These are phyloP conservation scores for Skeletonema tropicum DNA, from an alignment of 108 stramenopile genomes.

Conservation along the genomic window DNA sequence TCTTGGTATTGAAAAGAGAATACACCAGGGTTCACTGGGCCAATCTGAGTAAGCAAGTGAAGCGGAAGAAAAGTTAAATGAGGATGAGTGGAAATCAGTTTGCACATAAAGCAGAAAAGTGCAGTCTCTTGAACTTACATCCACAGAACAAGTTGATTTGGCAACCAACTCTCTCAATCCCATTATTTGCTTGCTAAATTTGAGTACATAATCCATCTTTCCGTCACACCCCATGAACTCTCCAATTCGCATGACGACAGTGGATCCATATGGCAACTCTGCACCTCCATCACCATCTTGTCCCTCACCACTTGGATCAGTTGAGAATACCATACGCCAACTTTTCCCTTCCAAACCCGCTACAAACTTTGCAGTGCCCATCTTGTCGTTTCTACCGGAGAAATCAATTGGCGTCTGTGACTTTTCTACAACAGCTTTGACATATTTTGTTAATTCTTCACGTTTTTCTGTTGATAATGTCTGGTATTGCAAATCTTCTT, in stretches of 20 bases:
- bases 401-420: slow-evolving; percentile 53
- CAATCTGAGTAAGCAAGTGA: slow-evolving; percentile 28
- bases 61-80: slow-evolving; percentile 1
- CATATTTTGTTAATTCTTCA: slow-evolving; percentile 59
- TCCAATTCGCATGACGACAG: slow-evolving; percentile 49
- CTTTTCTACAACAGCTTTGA: slow-evolving; percentile 46
- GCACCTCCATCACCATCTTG: slow-evolving; percentile 14
- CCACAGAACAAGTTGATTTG: slow-evolving; percentile 59
- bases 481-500: slow-evolving; percentile 49
- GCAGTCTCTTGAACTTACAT: slow-evolving; percentile 48
- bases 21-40: slow-evolving; percentile 58
- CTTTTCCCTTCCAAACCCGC: slow-evolving; percentile 47
- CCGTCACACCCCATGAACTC: slow-evolving; percentile 52
- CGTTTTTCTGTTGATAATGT: slow-evolving; percentile 44
- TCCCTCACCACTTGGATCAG: slow-evolving; percentile 19
- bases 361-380: slow-evolving; percentile 46
- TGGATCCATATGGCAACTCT: slow-evolving; percentile 64
- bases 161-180: slow-evolving; percentile 66
- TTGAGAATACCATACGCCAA: slow-evolving; percentile 73
- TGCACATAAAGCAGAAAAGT: not conserved
- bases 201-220: slow-evolving; percentile 61
- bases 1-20: slow-evolving; percentile 70
- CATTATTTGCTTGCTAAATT: slow-evolving; percentile 64
- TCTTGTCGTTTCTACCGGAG: slow-evolving; percentile 14
- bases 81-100: slow-evolving; percentile 8